A percentile compares a stretch with the other conserved stretches of the same genome.
These are phyloP conservation scores for Cadophora sp. DNA, from an alignment of 2,329 filamentous ascomycete genomes.

Conservation along the genomic window DNA sequence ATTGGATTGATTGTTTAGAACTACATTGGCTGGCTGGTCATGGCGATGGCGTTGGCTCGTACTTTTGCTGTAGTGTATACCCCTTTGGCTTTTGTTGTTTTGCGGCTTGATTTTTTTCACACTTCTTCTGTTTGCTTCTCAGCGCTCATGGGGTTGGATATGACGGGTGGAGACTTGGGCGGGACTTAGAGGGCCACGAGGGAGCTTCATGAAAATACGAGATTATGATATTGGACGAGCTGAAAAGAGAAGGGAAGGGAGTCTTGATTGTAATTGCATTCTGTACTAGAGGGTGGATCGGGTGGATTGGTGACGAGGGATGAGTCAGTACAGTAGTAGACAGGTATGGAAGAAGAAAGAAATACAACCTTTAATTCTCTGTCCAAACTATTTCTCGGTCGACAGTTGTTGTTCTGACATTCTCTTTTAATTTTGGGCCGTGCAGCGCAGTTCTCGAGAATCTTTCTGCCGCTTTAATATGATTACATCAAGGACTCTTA, in stretches of 20 bases:
- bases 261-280: neutral
- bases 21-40: neutral
- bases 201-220: neutral
- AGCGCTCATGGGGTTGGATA: slow-evolving; percentile 1
- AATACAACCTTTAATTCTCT: slow-evolving; percentile 8
- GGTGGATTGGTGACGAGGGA: neutral
- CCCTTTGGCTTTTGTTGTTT: slow-evolving; percentile 9
- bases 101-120: neutral
- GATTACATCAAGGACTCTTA: too few species aligned
- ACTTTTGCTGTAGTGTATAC: slow-evolving; percentile 7
- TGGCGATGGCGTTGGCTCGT: slow-evolving; percentile 3
- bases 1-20: neutral
- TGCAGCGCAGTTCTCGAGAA: too few species aligned
- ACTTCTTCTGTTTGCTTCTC: slow-evolving; percentile 13
- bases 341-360: neutral
- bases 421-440: neutral
- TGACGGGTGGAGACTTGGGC: neutral
- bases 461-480: too few species aligned
- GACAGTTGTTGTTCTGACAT: neutral
- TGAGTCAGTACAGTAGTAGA: neutral
- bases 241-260: neutral
- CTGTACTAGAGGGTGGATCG: neutral
- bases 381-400: neutral
- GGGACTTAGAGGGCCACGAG: neutral
- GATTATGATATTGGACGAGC: slow-evolving; percentile 10